These are phyloP conservation scores for Apiotrichum domesticum DNA, from an alignment of 1,284 basidiomycete species.

Conservation along the genomic window DNA sequence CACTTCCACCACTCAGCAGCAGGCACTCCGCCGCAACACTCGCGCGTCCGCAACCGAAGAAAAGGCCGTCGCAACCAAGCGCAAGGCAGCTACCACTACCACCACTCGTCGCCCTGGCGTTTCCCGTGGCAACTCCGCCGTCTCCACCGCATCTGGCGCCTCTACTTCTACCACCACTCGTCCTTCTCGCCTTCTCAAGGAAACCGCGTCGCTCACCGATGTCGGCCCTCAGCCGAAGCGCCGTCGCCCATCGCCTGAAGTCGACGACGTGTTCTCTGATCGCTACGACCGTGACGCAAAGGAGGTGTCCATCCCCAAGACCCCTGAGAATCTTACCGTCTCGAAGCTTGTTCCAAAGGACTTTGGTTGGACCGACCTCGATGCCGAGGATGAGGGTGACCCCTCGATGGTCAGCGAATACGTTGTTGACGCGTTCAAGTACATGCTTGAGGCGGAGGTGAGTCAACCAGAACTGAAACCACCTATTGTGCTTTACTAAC, in stretches of 20 bases:
- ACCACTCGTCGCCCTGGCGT: constrained; percentile 6
- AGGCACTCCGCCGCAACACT: constrained; percentile 5
- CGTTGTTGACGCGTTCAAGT: constrained; percentile 87
- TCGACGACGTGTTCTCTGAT: constrained; percentile 27
- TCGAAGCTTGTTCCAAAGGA: constrained; percentile 47
- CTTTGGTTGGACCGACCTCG: constrained; percentile 72
- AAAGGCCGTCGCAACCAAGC: constrained; percentile 24
- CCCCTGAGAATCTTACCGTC: not conserved
- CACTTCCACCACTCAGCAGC: constrained; percentile 18
- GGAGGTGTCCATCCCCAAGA: constrained; percentile 22
- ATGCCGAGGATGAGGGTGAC: constrained; percentile 88
- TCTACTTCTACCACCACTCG: constrained; percentile 7
- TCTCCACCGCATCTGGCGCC: constrained; percentile 9
- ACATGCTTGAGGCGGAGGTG: constrained; percentile 69
- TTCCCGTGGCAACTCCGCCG: constrained; percentile 5
- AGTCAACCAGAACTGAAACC: constrained; percentile 43
- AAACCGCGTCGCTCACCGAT: constrained; percentile 19
- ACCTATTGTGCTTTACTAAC: constrained; percentile 42
- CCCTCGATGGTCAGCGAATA: constrained; percentile 97
- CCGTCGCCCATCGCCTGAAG: constrained; percentile 32
- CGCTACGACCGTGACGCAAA: constrained; percentile 33
- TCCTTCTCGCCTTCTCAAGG: constrained; percentile 9
- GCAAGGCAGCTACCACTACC: constrained; percentile 20
- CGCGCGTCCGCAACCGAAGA: constrained; percentile 22
- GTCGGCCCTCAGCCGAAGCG: constrained; percentile 35